Base-by-base conservation (phyloP, 208 protist genomes). In the Crithidia mellificae region DNA sequence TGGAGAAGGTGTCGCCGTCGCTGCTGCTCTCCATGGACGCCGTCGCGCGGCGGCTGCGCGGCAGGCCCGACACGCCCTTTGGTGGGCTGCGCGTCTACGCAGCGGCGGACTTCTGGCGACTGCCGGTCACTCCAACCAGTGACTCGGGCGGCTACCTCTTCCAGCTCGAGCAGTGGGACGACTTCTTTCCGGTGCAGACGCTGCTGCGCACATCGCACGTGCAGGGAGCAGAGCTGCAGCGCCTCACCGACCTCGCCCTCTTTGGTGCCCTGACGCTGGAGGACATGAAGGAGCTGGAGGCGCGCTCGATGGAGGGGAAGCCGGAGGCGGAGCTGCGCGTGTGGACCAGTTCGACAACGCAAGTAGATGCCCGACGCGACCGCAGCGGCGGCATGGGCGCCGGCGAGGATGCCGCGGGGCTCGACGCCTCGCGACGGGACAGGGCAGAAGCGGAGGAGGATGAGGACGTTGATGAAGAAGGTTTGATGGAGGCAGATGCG, bases 121-220 rank as follows among this genome's bases (percentile, higher is more conserved):
- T 96, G 22, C 84, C 83, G 0, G 91, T 96, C 20, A 78, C 88
- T 49, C 91, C 91, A 1, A 78, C 77, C 62, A 92, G 85, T 62
- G 88, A 94, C 76, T 92, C 81, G 0, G 88, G 88, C 15, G 91
- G 88, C 27, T 93, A 96, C 49, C 52, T 91, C 19, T 96, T 84
- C 56, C 91, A 96, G 69, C 72, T 91, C 19, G 74, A 76, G 49
- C 67, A 84, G 63, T 96, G 88, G 87, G 52, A 79, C 1, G 59
- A 74, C 19, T 46, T 92, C 5, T 96, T 96, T 66, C 91, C 91
- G 9, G 47, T 70, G 57, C 91, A 96, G 78, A 63, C 74, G 50
- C 68, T 93, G 49, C 76, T 96, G 32, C 71, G 53, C 36, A 58
- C 49, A 17, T 85, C 85, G 0, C 56, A 89, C 63, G 73, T 73